A percentile compares a stretch with the other conserved stretches of the same genome.
Conservation (phyloP, 2,329 filamentous ascomycete genomes). For the Thermoascus crustaceus region DNA sequence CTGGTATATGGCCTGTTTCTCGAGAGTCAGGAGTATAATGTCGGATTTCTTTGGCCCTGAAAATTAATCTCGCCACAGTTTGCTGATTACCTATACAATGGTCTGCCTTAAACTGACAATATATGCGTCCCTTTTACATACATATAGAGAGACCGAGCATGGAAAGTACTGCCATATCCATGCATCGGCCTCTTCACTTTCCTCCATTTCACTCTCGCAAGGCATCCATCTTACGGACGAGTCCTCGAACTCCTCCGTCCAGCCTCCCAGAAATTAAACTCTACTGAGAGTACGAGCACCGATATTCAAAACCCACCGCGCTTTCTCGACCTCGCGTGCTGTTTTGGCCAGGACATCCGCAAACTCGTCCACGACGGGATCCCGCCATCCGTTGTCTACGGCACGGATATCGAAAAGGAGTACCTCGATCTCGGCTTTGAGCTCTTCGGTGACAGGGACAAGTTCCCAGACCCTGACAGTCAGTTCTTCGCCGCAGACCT, state of each 20-base stretch:
- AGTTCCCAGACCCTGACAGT: conserved; percentile 15
- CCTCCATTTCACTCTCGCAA: not conserved
- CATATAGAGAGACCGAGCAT: not conserved
- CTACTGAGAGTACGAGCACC: too few relatives aligned
- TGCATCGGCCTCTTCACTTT: not conserved
- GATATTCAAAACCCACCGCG: not conserved
- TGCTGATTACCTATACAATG: not conserved
- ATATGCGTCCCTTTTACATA: too few relatives aligned
- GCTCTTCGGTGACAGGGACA: conserved; percentile 31
- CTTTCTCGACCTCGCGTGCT: not conserved
- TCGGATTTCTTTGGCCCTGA: not conserved
- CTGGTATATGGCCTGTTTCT: too few relatives aligned
- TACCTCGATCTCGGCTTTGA: conserved; percentile 37
- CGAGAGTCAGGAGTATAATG: too few relatives aligned
- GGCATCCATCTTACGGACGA: not conserved
- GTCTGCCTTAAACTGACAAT: too few relatives aligned
- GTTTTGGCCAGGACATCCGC: not conserved
- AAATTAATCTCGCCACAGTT: not conserved
- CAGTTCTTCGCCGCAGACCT: conserved; percentile 30
- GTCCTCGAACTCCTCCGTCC: not conserved
- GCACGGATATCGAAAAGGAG: conserved; percentile 26
- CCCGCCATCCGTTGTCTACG: conserved; percentile 20
- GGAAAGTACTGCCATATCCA: not conserved
- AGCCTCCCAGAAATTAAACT: too few relatives aligned
- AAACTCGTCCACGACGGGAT: conserved; percentile 15